phyloP scores from a whole-genome alignment of 2,329 filamentous ascomycete species.

The Scedosporium aurantiacum region DNA sequence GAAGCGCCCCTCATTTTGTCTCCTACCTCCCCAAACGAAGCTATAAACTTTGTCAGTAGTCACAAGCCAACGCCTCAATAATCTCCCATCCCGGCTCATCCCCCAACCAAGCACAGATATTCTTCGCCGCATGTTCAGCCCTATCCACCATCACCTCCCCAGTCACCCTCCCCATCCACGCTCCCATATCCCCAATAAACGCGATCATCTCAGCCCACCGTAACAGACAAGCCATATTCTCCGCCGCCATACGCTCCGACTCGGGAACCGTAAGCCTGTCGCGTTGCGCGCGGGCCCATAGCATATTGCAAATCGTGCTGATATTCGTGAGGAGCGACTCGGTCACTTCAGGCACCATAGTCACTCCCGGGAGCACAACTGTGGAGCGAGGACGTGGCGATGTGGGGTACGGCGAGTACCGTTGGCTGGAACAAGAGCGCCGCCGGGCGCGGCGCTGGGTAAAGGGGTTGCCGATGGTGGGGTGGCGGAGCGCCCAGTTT shows the following conservation, averaged over 20 bases:
- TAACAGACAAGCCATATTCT: constrained; percentile 18
- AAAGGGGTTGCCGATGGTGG: background rate
- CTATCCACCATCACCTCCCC: constrained; percentile 1
- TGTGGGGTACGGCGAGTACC: background rate
- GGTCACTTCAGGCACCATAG: background rate
- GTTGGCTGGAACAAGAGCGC: background rate
- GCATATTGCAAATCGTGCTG: constrained; percentile 18
- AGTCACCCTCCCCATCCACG: constrained; percentile 10
- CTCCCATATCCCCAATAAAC: constrained; percentile 1
- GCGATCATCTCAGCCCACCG: constrained; percentile 19
- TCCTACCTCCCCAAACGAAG: background rate
- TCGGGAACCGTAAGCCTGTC: constrained; percentile 18
- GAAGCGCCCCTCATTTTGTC: background rate
- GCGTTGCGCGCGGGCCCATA: constrained; percentile 20
- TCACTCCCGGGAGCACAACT: background rate
- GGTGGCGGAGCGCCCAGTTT: constrained; percentile 13
- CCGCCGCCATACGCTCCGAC: constrained; percentile 17
- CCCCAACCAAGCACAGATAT: constrained; percentile 16
- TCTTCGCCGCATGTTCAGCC: constrained; percentile 13
- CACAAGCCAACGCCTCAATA: background rate
- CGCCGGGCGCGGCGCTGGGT: background rate
- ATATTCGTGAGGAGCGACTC: constrained; percentile 17
- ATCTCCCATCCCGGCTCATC: constrained; percentile 1
- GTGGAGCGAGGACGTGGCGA: background rate
- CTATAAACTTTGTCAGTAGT: background rate